Base-by-base conservation (phyloP, 192 early-diverging fungal genomes). In the Spinellus fusiger region DNA sequence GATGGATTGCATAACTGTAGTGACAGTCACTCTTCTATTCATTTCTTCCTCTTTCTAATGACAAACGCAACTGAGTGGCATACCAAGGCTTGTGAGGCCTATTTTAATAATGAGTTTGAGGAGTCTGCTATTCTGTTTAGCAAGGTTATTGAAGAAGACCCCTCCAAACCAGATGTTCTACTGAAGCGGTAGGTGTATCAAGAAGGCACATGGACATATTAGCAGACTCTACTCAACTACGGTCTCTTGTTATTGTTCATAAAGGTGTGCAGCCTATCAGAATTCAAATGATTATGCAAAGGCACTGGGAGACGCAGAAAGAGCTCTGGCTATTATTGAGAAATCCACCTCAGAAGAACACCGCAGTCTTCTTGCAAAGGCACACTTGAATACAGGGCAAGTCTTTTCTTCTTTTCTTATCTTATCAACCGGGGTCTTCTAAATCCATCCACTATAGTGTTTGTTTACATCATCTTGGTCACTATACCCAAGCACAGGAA, bases 41-140 rank as follows among this genome's bases (percentile, higher is more conserved):
- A 12, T 50, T 50, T 50, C 49, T 18, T 25, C 4, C 26, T 26
- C 22, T 50, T 22, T 50, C 22, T 50, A 5, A 26, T 50, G 37
- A 26, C 46, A 40, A 50, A 49, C 48, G 20, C 34, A 15, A 25
- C 65, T 3, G 65, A 67, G n/a, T 26, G 59, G 4, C 61, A 47
- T 34, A 51, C 65, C 13, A 59, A 83, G 64, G 93, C 86, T 13
- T 89, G 84, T 68, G 81, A 86, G 61, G 86, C 86, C 35, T 91
- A 86, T 65, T 84, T 89, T 65, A 86, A 89, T 54, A 89, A 89
- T 55, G 88, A 90, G 58, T 93, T 81, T 61, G 80, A 86, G 40
- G 76, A 80, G 40, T 87, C 92, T 31, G 74, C 91, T 57, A 63
- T 65, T 6, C 77, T 91, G 31, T 93, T 83, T 70, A 81, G 79